Percentiles rank a stretch among this genome's conserved stretches.
Evolutionary conservation across 805 yeast genomes (phyloP).

Genomic region (Candida methanosorbosa): DNA sequence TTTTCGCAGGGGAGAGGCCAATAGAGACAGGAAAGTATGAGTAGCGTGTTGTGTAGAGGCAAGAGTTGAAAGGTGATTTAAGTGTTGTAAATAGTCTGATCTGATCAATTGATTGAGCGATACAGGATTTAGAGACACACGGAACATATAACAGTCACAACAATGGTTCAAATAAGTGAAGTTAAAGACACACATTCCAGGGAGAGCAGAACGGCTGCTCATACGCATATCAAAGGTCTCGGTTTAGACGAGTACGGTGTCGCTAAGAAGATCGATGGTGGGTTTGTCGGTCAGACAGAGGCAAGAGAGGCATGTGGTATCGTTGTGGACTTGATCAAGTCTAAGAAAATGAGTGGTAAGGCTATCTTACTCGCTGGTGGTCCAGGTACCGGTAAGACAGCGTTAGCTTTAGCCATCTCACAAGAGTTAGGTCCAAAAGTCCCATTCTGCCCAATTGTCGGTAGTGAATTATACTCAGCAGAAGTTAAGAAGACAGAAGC

Average conservation of each 20-base stretch:
- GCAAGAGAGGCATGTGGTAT: slow-evolving; percentile 94
- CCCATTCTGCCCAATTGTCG: slow-evolving; percentile 96
- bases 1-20: too few species aligned
- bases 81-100: too few species aligned
- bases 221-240: slow-evolving; percentile 91
- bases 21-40: too few species aligned
- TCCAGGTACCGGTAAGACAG: slow-evolving; percentile 98
- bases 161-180: slow-evolving; percentile 73
- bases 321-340: slow-evolving; percentile 85
- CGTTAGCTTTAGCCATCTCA: slow-evolving; percentile 89
- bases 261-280: slow-evolving; percentile 82
- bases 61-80: too few species aligned
- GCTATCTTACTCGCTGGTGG: slow-evolving; percentile 96
- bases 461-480: slow-evolving; percentile 88
- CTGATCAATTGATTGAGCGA: too few species aligned
- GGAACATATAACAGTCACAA: neutral
- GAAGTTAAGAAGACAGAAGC: slow-evolving; percentile 97
- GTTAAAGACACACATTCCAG: slow-evolving; percentile 46
- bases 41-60: too few species aligned
- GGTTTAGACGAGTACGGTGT: slow-evolving; percentile 87
- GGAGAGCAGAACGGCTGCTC: slow-evolving; percentile 83
- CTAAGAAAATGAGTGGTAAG: slow-evolving; percentile 88
- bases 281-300: slow-evolving; percentile 69
- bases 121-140: neutral
- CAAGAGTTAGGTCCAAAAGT: slow-evolving; percentile 96